Conservation (phyloP, 2,329 filamentous ascomycete genomes). For the Neospermospora avenae region DNA sequence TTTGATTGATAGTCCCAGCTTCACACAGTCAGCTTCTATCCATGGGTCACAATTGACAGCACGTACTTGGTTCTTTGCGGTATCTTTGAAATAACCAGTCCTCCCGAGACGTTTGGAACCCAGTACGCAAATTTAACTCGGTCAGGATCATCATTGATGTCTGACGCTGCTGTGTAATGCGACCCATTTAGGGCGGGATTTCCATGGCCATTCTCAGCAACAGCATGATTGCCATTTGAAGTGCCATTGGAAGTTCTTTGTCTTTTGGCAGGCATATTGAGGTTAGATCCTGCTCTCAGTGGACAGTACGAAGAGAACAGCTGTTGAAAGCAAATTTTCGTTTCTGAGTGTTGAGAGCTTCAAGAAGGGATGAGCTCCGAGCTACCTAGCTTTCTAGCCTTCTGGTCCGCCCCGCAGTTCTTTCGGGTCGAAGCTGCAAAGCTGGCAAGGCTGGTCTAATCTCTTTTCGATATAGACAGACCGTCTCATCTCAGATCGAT, state of each 20-base stretch:
- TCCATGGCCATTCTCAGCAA: not conserved
- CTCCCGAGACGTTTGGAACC: slow-evolving; percentile 53
- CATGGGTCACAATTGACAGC: not conserved
- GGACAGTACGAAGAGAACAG: not conserved
- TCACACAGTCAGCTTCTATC: not conserved
- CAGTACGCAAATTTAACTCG: slow-evolving; percentile 49
- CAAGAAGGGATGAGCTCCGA: not conserved
- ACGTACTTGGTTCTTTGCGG: slow-evolving; percentile 41
- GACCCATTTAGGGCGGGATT: slow-evolving; percentile 15
- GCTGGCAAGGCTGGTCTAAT: not conserved
- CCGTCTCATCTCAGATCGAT: not conserved
- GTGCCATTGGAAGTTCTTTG: slow-evolving; percentile 18
- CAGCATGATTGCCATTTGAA: slow-evolving; percentile 4
- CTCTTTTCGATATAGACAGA: not conserved
- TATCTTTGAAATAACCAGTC: slow-evolving; percentile 51
- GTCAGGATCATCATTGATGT: slow-evolving; percentile 43
- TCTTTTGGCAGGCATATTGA: slow-evolving; percentile 13
- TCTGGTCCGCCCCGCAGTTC: not conserved
- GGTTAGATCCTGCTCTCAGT: too few relatives aligned
- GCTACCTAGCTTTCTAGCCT: not conserved
- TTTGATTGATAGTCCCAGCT: slow-evolving; percentile 48
- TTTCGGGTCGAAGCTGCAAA: not conserved
- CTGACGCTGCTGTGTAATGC: slow-evolving; percentile 30
- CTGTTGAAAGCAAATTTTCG: too few relatives aligned
- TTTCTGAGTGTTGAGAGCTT: not conserved